Base-by-base conservation (phyloP, 345 rosid species). In the Euphorbia peplus region DNA sequence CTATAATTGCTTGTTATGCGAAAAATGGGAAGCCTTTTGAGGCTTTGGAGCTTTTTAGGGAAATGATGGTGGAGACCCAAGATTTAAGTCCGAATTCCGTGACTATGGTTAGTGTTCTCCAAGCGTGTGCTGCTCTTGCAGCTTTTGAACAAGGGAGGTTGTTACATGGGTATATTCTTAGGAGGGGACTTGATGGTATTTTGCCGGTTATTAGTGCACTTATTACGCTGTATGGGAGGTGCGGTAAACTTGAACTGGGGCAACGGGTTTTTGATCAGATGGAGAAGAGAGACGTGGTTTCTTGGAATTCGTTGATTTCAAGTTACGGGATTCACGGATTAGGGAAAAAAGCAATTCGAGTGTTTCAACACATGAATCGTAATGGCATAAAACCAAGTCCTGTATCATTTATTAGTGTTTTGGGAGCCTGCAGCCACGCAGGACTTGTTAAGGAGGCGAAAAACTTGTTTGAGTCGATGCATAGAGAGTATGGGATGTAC, bases 141-240 rank as follows among this genome's bases (percentile, higher is more conserved):
- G 82, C 75, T 61, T 70, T 77, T 63, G 70, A 73, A 57, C 76
- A 73, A 68, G 86, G 83, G 54, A 82, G 78, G 75, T 77, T 80
- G 70, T 69, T 78, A 32, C 86, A 82, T 75, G 75, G 70, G 14
- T 82, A 74, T 60, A 52, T 78, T 63, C 72, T 78, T 66, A 63
- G 74, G 35, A 70, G 69, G 57, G 73, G 82, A 42, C 82, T 74
- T 12, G 50, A 69, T 53, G 59, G 25, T 21, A 69, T 73, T 32
- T 70, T 64, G 70, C 71, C 72, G 41, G 76, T 71, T 3, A 57
- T 66, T 56, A 78, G 71, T 59, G 70, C 78, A 2, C 79, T 78
- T 63, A 46, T 68, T 14, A 70, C 68, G 1, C 64, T 74, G 71
- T 74, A 78, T 78, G 78, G 76, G 26, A 66, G 71, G 32, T 78